These are phyloP conservation scores for Neonectria punicea DNA, from an alignment of 2,329 filamentous ascomycete genomes.

Conservation along the genomic window DNA sequence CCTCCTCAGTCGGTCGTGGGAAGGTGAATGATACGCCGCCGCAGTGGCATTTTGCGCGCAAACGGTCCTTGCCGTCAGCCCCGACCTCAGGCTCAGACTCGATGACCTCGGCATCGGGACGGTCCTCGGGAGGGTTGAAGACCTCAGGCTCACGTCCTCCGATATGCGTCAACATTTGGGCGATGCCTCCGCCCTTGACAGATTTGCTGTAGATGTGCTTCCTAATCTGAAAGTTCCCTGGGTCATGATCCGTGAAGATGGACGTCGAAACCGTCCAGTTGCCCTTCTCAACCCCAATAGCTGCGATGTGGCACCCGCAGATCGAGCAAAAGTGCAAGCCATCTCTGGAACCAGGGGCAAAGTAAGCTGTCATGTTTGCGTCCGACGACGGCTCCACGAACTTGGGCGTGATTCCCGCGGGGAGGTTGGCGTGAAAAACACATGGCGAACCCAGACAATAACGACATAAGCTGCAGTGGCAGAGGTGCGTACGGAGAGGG, in stretches of 20 bases:
- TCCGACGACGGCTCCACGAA: conserved; percentile 54
- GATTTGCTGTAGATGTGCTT: conserved; percentile 52
- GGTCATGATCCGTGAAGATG: conserved; percentile 52
- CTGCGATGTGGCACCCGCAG: conserved; percentile 58
- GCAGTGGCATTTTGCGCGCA: conserved; percentile 58
- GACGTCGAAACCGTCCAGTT: conserved; percentile 54
- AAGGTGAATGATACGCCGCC: conserved; percentile 60
- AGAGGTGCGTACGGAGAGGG: conserved; percentile 56
- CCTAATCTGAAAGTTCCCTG: conserved; percentile 48
- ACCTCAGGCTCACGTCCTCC: conserved; percentile 43
- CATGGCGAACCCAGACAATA: conserved; percentile 54
- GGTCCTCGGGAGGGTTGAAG: conserved; percentile 50
- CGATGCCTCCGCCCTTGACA: conserved; percentile 50
- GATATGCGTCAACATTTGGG: conserved; percentile 49
- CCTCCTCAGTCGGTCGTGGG: conserved; percentile 49
- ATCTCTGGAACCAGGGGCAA: conserved; percentile 41
- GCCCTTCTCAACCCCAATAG: conserved; percentile 45
- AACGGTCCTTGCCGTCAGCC: conserved; percentile 49
- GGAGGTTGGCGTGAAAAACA: conserved; percentile 54
- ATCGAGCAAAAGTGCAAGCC: conserved; percentile 57
- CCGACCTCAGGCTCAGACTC: conserved; percentile 47
- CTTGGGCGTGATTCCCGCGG: conserved; percentile 46
- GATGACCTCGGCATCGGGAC: conserved; percentile 41
- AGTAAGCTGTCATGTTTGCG: conserved; percentile 51
- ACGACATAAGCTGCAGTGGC: conserved; percentile 59